Percentiles rank a stretch among this genome's conserved stretches.
Conservation (phyloP, 202 grass and related monocot genomes). For the Zoysia matrella region DNA sequence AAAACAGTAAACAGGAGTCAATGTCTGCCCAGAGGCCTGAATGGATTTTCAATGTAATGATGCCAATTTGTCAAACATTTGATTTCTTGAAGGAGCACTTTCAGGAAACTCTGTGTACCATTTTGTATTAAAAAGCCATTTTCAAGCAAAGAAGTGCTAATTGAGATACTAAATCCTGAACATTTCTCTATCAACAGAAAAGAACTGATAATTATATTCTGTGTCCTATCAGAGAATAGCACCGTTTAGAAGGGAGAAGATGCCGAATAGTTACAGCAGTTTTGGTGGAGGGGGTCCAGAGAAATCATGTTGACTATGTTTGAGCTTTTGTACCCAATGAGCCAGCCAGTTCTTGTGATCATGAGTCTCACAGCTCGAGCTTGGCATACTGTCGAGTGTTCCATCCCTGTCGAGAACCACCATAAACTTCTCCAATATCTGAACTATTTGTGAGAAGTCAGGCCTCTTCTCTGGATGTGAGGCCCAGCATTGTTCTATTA, state of each 20-base stretch:
- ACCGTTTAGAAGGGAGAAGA: constrained; percentile 4
- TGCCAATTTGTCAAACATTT: constrained; percentile 3
- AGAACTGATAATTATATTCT: constrained; percentile 38
- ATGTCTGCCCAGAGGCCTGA: not conserved
- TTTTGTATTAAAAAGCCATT: constrained; percentile 3
- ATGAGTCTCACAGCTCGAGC: constrained; percentile 48
- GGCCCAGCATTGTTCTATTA: constrained; percentile 90
- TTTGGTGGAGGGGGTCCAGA: constrained; percentile 55
- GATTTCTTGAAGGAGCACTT: not conserved
- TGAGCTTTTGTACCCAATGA: constrained; percentile 75
- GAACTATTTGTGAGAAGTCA: constrained; percentile 84
- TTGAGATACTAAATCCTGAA: constrained; percentile 4
- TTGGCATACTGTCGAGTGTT: constrained; percentile 65
- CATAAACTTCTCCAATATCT: constrained; percentile 86
- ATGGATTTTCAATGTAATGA: not conserved
- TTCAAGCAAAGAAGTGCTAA: constrained; percentile 16
- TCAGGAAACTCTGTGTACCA: not conserved
- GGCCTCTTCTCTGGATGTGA: constrained; percentile 80
- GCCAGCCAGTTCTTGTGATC: constrained; percentile 7
- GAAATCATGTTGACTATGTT: constrained; percentile 52
- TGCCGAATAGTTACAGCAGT: constrained; percentile 17
- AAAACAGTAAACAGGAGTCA: not conserved
- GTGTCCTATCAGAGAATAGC: constrained; percentile 38
- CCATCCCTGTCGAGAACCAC: constrained; percentile 61
- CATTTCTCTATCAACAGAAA: constrained; percentile 15